Conservation (phyloP, 805 yeast genomes). For the Zygoascus ofunaensis region DNA sequence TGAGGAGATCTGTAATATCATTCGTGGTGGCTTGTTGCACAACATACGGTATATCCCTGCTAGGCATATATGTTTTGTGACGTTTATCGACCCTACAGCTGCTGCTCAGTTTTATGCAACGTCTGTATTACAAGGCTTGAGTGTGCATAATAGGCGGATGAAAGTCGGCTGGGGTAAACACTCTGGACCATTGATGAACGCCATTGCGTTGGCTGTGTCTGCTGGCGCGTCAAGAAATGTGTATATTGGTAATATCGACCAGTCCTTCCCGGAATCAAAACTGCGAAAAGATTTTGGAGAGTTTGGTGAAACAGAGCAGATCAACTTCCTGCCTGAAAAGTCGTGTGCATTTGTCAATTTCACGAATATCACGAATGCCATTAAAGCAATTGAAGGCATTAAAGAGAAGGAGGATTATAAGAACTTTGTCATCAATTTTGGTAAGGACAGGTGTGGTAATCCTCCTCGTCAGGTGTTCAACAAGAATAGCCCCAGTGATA, state of each 20-base stretch:
- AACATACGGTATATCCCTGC: slow-evolving; percentile 71
- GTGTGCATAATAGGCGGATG: slow-evolving; percentile 76
- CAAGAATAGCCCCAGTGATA: not conserved
- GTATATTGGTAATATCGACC: slow-evolving; percentile 66
- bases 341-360: slow-evolving; percentile 88
- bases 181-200: slow-evolving; percentile 82
- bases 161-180: slow-evolving; percentile 98
- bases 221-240: slow-evolving; percentile 93
- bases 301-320: slow-evolving; percentile 93
- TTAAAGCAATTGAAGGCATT: slow-evolving; percentile 85
- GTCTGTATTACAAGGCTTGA: slow-evolving; percentile 82
- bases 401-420: slow-evolving; percentile 56
- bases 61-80: slow-evolving; percentile 86
- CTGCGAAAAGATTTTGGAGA: slow-evolving; percentile 65
- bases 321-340: slow-evolving; percentile 74
- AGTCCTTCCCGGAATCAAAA: slow-evolving; percentile 40
- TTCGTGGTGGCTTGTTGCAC: slow-evolving; percentile 89
- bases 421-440: slow-evolving; percentile 75
- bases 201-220: slow-evolving; percentile 79
- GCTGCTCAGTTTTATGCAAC: slow-evolving; percentile 96
- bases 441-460: slow-evolving; percentile 93
- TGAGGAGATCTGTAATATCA: slow-evolving; percentile 93
- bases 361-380: slow-evolving; percentile 83
- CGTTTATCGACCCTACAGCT: slow-evolving; percentile 92
- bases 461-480: slow-evolving; percentile 48